These are phyloP conservation scores for Xylaria longipes DNA, from an alignment of 495 filamentous ascomycete genomes.

Conservation along the genomic window DNA sequence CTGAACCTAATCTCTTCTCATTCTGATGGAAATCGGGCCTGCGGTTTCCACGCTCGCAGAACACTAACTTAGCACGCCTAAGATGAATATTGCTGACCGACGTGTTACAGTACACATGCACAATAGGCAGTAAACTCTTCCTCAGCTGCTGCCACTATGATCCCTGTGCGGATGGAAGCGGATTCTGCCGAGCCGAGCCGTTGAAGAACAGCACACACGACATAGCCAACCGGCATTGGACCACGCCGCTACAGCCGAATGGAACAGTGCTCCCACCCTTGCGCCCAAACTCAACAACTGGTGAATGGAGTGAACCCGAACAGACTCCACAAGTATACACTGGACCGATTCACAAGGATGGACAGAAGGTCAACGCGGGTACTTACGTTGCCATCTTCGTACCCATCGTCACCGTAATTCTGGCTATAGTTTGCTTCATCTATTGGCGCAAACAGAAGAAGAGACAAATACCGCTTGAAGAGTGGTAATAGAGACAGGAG, in stretches of 20 bases:
- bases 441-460: neutral
- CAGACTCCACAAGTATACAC: neutral
- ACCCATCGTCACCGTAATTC: neutral
- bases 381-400: neutral
- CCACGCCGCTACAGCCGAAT: neutral
- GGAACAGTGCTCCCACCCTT: neutral
- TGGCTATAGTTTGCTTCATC: neutral
- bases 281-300: neutral
- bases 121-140: neutral
- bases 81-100: neutral
- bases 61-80: neutral
- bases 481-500: too few species aligned
- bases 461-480: neutral
- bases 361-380: neutral
- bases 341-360: neutral
- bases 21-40: neutral
- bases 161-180: slow-evolving; percentile 17
- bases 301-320: neutral
- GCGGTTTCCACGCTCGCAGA: neutral
- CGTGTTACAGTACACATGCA: slow-evolving; percentile 4
- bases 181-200: neutral
- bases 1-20: neutral
- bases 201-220: neutral
- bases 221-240: neutral
- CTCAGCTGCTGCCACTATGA: slow-evolving; percentile 13